Evolutionary conservation across 2,329 filamentous ascomycete genomes (phyloP).

Genomic region (Saccharata proteae): DNA sequence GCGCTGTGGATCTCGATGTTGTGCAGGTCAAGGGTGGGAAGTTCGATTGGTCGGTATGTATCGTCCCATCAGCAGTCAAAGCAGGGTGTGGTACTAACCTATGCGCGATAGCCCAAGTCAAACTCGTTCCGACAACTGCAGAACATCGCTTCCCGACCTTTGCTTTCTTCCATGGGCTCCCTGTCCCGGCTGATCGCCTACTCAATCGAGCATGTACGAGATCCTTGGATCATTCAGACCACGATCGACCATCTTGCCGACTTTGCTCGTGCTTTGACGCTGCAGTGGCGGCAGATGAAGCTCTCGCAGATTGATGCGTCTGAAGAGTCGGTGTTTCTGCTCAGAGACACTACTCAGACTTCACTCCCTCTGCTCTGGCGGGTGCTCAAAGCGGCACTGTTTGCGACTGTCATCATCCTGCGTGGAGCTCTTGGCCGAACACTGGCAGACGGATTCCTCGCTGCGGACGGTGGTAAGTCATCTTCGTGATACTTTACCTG

Average conservation of each 20-base stretch:
- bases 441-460: slow-evolving; percentile 44
- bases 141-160: slow-evolving; percentile 45
- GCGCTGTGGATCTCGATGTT: slow-evolving; percentile 56
- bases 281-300: slow-evolving; percentile 63
- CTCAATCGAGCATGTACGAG: slow-evolving; percentile 45
- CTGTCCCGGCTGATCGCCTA: slow-evolving; percentile 54
- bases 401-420: slow-evolving; percentile 62
- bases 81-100: too few species aligned
- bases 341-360: slow-evolving; percentile 50
- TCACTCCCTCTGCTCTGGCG: slow-evolving; percentile 66
- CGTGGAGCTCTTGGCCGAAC: slow-evolving; percentile 59
- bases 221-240: slow-evolving; percentile 36
- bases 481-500: not conserved
- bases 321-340: slow-evolving; percentile 51
- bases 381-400: slow-evolving; percentile 62
- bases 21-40: slow-evolving; percentile 38
- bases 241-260: slow-evolving; percentile 53
- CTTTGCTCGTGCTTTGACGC: slow-evolving; percentile 54
- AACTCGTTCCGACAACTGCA: slow-evolving; percentile 50
- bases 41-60: slow-evolving; percentile 49
- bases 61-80: not conserved
- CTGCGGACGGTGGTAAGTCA: slow-evolving; percentile 37
- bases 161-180: slow-evolving; percentile 56
- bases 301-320: slow-evolving; percentile 60
- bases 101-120: slow-evolving; percentile 38